Evolutionary conservation across 805 yeast genomes (phyloP).

Genomic region (Torulaspora quercuum): DNA sequence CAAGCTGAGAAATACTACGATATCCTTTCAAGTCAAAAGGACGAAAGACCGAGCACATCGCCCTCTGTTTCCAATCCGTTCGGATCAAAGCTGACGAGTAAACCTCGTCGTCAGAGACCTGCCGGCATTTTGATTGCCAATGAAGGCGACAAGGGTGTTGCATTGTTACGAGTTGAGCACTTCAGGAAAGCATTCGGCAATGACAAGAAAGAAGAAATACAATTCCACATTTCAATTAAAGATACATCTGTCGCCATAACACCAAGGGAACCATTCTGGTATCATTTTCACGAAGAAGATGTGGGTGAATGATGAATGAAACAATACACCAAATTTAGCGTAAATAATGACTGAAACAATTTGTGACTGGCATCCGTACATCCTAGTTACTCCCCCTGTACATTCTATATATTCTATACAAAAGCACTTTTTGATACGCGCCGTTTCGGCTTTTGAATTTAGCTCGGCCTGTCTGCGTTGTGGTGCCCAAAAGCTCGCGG

Average conservation of each 20-base stretch:
- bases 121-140: conserved; percentile 60
- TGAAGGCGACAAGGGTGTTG: conserved; percentile 62
- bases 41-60: neutral
- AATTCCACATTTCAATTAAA: conserved; percentile 13
- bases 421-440: neutral
- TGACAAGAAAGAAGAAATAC: conserved; percentile 25
- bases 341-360: neutral
- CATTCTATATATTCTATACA: neutral
- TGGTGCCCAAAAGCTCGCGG: too few species aligned
- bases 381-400: neutral
- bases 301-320: neutral
- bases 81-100: conserved; percentile 23
- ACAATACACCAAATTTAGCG: too few species aligned
- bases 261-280: conserved; percentile 32
- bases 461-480: too few species aligned
- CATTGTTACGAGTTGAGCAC: conserved; percentile 52
- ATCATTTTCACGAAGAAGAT: conserved; percentile 1
- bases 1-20: conserved; percentile 13
- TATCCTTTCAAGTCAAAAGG: conserved; percentile 9
- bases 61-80: conserved; percentile 40
- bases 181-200: conserved; percentile 29
- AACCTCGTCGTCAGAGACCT: conserved; percentile 41
- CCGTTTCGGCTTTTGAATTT: too few species aligned
- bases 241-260: conserved; percentile 13
- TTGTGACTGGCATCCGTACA: conserved; percentile 4